Base-by-base conservation (phyloP, 2,329 filamentous ascomycete genomes). In the Sclerotinia spermophila region DNA sequence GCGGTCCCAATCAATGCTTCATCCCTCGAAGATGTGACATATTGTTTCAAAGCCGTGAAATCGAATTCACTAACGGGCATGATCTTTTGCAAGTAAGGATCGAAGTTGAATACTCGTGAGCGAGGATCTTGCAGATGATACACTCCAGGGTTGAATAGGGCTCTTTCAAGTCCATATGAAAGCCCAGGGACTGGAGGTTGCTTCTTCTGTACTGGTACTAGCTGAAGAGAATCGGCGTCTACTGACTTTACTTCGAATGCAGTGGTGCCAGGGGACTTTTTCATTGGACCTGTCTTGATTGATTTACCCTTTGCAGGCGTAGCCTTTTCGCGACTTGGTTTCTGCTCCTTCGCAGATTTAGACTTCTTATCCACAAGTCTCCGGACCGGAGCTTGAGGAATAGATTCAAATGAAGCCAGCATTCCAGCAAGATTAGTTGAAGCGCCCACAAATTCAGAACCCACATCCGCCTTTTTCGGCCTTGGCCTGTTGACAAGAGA, bases 31-130 rank as follows among this genome's bases (percentile, higher is more conserved):
- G 96, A 97, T 0, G 94, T 97, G 74, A 97, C 89, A 80, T 97
- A 99, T 73, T 90, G 86, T 79, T 92, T 93, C 68, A 99, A 81
- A 5, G 93, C 90, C 71, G 92, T 87, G 80, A 97, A 99, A 78
- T 99, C 93, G 78, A 99, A 99, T 78, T 99, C 93, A 2, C 87
- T 84, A 24, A 96, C 90, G 2, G 96, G 94, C 93, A 98, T 98
- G 76, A 99, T 96, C 67, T 89, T 89, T 72, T 94, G 89, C 30
- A 99, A 86, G 78, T 97, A 97, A 0, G 96, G 96, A 78, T 99
- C 95, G 77, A 99, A 99, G 79, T 99, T 99, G 85, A 89, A 99
- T 10, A 98, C 93, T 27, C 89, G 87, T 53, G 95, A 94, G 71
- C 93, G 88, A 35, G 91, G 89, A 79, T 99, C 96, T 81, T 97